Evolutionary conservation across 2,329 filamentous ascomycete species (phyloP), one percentile per base, ranked within the genome.

Genomic region (Aureobasidium pullulans): DNA sequence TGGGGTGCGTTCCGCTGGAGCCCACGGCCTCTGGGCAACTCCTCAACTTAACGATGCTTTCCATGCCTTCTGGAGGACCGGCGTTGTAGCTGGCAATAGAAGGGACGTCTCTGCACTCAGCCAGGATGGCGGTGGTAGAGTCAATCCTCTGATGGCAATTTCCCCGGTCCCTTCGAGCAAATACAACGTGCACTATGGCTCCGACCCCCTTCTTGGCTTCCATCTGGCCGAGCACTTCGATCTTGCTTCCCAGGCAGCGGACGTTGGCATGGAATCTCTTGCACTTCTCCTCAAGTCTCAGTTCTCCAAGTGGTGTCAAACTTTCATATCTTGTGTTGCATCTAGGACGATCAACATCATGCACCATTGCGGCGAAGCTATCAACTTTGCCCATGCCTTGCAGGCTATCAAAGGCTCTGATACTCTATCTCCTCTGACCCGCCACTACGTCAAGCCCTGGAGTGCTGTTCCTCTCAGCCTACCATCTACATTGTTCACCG

Each of bases 131-230:
- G 53, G 64, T 23, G 36, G 40, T 28, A 53, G 62, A 13, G 28
- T 56, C n/a, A 62, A 63, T 4, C 37, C 60, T 6, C 43, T 61
- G n/a, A 43, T 82, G 63, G 81, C 83, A 40, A 67, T 78, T 40
- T 70, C 73, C 28, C 65, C 62, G n/a, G 63, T 72, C 0, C 60
- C 60, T 28, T 59, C 64, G 15, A 32, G 11, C 28, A 39, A 44
- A 67, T n/a, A 71, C 1, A 62, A 71, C 2, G 68, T 84, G 31
- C 77, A 81, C 60, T 78, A 79, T 65, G 74, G 71, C 4, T 75
- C 74, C 4, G 73, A 85, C 61, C 83, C 84, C 0, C 62, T 84
- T 0, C 65, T 79, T 6, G 78, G 82, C 1, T 86, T 81, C 60
- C 83, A 86, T 67, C 72, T 85, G n/a, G 79, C 80, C 13, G 34